A percentile compares a stretch with the other conserved stretches of the same genome.
Conservation (phyloP, 352 stramenopile genomes). For the Phytophthora kernoviae region DNA sequence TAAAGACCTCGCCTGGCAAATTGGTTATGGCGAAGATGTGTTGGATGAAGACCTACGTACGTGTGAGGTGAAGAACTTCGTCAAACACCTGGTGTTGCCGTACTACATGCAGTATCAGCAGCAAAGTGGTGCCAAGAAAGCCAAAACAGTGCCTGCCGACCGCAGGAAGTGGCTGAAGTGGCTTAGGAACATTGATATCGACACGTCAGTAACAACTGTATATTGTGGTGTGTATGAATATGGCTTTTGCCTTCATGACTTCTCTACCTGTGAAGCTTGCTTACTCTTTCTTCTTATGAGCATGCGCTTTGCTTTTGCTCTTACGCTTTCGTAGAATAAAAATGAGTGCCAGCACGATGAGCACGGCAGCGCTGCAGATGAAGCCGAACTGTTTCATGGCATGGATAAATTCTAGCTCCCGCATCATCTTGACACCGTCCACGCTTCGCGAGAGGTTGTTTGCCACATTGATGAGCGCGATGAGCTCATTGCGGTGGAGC, state of each 20-base stretch:
- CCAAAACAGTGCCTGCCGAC: constrained; percentile 17
- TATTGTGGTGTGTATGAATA: constrained; percentile 6
- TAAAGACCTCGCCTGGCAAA: constrained; percentile 62
- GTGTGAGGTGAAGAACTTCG: constrained; percentile 77
- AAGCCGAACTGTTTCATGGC: constrained; percentile 65
- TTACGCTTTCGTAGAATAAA: constrained; percentile 49
- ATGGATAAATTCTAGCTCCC: constrained; percentile 73
- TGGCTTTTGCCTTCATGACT: constrained; percentile 1
- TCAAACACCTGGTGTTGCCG: constrained; percentile 71
- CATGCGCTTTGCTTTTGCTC: constrained; percentile 30
- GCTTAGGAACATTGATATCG: neutral
- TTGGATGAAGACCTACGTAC: constrained; percentile 68
- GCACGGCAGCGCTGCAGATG: constrained; percentile 47
- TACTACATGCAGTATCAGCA: constrained; percentile 42
- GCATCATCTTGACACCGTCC: constrained; percentile 80
- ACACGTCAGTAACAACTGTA: constrained; percentile 25
- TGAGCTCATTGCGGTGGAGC: constrained; percentile 96
- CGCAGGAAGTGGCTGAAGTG: constrained; percentile 28
- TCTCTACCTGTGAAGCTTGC: constrained; percentile 5
- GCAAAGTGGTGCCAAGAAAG: constrained; percentile 5
- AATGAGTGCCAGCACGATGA: constrained; percentile 52
- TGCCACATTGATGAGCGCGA: constrained; percentile 97
- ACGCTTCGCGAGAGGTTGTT: constrained; percentile 85
- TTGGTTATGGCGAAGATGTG: constrained; percentile 71
- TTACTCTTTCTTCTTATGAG: constrained; percentile 41